Evolutionary conservation across 805 yeast genomes (phyloP).

Genomic region (Zygosaccharomyces kombuchaensis): DNA sequence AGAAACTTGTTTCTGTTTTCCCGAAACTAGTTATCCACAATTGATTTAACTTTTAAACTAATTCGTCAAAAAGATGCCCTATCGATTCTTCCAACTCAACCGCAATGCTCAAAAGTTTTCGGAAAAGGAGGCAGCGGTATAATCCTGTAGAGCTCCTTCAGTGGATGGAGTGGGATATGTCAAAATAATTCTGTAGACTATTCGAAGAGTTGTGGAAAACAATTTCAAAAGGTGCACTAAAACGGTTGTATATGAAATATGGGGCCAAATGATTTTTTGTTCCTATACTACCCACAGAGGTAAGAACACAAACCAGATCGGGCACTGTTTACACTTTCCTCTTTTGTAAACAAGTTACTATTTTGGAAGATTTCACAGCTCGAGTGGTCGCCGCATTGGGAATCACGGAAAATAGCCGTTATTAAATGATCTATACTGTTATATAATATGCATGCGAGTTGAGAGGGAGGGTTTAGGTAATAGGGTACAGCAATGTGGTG

Average conservation of each 20-base stretch:
- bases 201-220: background rate
- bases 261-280: constrained; percentile 1
- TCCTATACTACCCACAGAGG: constrained; percentile 1
- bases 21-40: constrained; percentile 15
- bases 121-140: constrained; percentile 3
- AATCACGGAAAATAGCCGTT: background rate
- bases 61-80: constrained; percentile 3
- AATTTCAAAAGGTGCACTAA: constrained; percentile 2
- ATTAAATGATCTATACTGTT: background rate
- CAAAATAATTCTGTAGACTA: background rate
- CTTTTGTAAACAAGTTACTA: constrained; percentile 1
- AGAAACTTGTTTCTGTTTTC: constrained; percentile 19
- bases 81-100: background rate
- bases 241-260: constrained; percentile 5
- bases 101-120: background rate
- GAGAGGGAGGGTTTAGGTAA: background rate
- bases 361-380: background rate
- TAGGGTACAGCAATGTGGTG: background rate
- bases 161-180: background rate
- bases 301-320: constrained; percentile 5
- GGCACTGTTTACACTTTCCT: constrained; percentile 10
- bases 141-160: background rate
- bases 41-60: background rate
- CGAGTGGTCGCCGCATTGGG: constrained; percentile 1
- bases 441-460: background rate